Conservation (phyloP, 1,284 basidiomycete genomes). For the Rhodotorula sp. region DNA sequence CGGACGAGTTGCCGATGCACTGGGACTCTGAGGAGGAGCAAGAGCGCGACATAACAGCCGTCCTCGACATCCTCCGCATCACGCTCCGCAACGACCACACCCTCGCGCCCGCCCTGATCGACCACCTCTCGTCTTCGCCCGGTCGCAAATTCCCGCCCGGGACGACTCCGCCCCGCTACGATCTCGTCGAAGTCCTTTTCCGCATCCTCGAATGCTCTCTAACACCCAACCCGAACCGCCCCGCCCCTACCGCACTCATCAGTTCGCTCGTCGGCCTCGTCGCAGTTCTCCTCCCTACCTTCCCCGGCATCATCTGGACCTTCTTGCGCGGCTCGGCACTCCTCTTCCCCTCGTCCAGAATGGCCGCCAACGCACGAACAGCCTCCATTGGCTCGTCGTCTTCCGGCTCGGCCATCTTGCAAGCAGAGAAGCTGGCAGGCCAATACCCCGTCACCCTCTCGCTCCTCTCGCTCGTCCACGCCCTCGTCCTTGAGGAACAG, state of each 20-base stretch:
- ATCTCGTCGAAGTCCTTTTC: constrained; percentile 73
- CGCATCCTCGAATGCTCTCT: constrained; percentile 80
- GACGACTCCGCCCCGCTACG: constrained; percentile 57
- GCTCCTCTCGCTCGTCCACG: constrained; percentile 70
- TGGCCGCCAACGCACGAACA: constrained; percentile 45
- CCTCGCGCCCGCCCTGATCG: constrained; percentile 65
- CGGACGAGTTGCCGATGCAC: constrained; percentile 52
- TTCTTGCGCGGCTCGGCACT: constrained; percentile 73
- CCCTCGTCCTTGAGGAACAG: constrained; percentile 61
- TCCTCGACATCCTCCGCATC: constrained; percentile 73
- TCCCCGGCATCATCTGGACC: constrained; percentile 78
- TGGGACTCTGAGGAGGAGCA: constrained; percentile 63
- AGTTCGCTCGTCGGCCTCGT: constrained; percentile 75
- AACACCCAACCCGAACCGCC: constrained; percentile 51
- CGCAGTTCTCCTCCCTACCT: constrained; percentile 69
- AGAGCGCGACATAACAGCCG: constrained; percentile 67
- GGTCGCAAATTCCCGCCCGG: not conserved
- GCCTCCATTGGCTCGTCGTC: constrained; percentile 50
- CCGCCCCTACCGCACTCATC: constrained; percentile 63
- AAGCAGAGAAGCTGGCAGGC: constrained; percentile 68
- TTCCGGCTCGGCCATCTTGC: constrained; percentile 55
- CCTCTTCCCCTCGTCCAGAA: constrained; percentile 60
- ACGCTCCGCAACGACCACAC: constrained; percentile 67
- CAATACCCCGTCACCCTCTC: constrained; percentile 75
- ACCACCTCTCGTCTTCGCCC: constrained; percentile 53